Percentiles rank a stretch among this genome's conserved stretches.
These are phyloP conservation scores for Tetracladium setigerum DNA, from an alignment of 495 filamentous ascomycete species.

Conservation along the genomic window DNA sequence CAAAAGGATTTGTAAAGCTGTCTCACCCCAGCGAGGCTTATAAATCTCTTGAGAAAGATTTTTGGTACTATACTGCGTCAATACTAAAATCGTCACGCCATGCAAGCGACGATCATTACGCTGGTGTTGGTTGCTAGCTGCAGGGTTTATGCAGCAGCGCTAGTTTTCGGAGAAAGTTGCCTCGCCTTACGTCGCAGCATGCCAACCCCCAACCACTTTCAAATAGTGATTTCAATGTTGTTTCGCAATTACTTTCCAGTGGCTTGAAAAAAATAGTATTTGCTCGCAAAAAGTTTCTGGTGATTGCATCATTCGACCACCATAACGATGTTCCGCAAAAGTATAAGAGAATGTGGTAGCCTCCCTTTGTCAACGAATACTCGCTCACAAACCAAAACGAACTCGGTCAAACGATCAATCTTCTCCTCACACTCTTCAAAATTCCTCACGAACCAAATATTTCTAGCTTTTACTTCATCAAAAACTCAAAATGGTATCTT, in stretches of 20 bases:
- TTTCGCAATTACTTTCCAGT: not conserved
- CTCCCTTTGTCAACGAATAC: not conserved
- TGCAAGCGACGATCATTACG: no score
- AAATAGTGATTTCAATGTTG: not conserved
- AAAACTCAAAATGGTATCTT: constrained; percentile 1
- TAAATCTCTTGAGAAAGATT: no score
- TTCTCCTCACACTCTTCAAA: not conserved
- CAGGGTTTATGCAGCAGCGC: no score
- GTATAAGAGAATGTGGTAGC: not conserved
- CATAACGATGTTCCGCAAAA: not conserved
- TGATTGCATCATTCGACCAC: constrained; percentile 2
- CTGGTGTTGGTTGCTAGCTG: no score
- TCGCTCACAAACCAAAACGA: no score
- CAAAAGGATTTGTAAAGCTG: no score
- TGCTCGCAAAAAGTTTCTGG: not conserved
- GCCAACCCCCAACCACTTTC: not conserved
- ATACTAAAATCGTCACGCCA: no score
- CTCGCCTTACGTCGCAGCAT: not conserved
- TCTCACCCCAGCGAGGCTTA: no score
- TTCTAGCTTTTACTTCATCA: not conserved
- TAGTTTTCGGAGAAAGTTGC: constrained; percentile 6
- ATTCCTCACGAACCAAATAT: not conserved
- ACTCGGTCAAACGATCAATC: not conserved
- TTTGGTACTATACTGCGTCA: no score
- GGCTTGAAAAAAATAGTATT: constrained; percentile 1